phyloP scores from a whole-genome alignment of 805 yeast species.

The Kazachstania psychrophila region DNA sequence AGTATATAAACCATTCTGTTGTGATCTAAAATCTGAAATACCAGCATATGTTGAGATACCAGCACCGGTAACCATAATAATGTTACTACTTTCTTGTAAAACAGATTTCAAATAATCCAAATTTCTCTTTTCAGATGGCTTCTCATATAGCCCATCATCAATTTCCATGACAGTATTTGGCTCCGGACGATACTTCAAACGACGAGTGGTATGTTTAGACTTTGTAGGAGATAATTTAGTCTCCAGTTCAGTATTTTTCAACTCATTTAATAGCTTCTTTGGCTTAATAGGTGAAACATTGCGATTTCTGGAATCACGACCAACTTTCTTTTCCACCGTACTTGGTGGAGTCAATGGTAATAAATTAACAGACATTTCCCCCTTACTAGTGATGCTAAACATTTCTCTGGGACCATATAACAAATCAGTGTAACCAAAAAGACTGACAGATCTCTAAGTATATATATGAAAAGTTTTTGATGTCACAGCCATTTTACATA shows the following conservation, averaged over 20 bases:
- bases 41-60: slow-evolving; percentile 89
- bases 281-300: slow-evolving; percentile 9
- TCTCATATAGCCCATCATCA: slow-evolving; percentile 6
- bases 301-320: background rate
- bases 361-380: background rate
- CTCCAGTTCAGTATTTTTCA: slow-evolving; percentile 23
- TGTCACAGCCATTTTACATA: too few relatives aligned
- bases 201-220: slow-evolving; percentile 1
- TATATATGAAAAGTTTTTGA: too few relatives aligned
- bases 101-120: slow-evolving; percentile 45
- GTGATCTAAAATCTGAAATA: slow-evolving; percentile 79
- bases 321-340: slow-evolving; percentile 1
- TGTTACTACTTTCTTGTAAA: slow-evolving; percentile 43
- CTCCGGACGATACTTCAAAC: slow-evolving; percentile 34
- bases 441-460: too few relatives aligned
- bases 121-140: slow-evolving; percentile 14
- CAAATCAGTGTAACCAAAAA: too few relatives aligned
- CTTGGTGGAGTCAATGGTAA: slow-evolving; percentile 19
- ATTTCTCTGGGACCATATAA: too few relatives aligned
- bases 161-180: slow-evolving; percentile 38
- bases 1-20: slow-evolving; percentile 63
- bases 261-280: slow-evolving; percentile 16
- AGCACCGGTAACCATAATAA: slow-evolving; percentile 74
- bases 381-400: background rate
- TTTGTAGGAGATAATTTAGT: background rate